Base-by-base conservation (phyloP, 257 asterid genomes). In the Vinca minor region DNA sequence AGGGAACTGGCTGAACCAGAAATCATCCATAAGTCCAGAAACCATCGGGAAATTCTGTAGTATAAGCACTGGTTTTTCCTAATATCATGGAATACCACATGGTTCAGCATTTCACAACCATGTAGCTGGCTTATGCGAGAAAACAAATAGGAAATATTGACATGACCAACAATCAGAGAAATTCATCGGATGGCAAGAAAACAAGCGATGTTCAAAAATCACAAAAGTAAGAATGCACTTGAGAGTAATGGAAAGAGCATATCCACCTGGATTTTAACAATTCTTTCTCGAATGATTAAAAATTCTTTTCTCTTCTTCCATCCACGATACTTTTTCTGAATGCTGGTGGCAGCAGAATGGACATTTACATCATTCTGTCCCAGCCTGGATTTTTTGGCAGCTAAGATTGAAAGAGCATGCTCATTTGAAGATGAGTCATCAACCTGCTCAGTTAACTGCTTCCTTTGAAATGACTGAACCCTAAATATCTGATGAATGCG, bases 301-400 rank as follows among this genome's bases (percentile, higher is more conserved):
- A 80, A 91, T 54, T 88, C 96, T 73, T 79, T 84, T 26, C 96
- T 80, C 82, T 80, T 88, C 80, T 78, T 86, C 94, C 94, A 91
- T 61, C 98, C 96, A 65, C 98, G 98, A 63, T 73, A 91, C 76
- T 86, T 91, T 70, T 91, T 91, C 88, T 91, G 98, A 73, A 91
- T 91, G 49, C 74, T 83, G 63, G 71, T 25, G 46, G 98, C 98
- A 70, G 98, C 98, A 71, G 87, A 77, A 75, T 82, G 85, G 70
- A 76, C 83, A 79, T 45, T 70, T 54, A 87, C 76, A 59, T 79
- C 82, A 66, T 79, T 54, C 62, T 69, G 79, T 67, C 90, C 81
- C 35, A 75, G 61, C 85, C 95, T 83, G 64, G 86, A 76, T 54
- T 81, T 60, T 77, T 68, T 86, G 69, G 79, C 76, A 70, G 85